Conservation (phyloP, 208 protist species). For the Trypanosoma caninum region DNA sequence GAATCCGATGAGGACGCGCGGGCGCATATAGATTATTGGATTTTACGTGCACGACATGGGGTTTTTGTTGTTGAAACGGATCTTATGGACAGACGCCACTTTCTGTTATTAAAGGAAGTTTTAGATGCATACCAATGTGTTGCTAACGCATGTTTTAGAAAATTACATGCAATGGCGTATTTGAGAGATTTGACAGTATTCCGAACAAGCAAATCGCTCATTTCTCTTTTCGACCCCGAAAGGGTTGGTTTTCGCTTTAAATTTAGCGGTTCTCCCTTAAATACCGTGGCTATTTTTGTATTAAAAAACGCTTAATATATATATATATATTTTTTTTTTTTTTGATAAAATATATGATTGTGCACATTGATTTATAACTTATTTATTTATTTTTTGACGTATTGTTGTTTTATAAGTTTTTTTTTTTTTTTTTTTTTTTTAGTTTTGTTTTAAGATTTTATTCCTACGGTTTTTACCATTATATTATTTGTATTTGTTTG, state of each 20-base stretch:
- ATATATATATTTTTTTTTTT: slow-evolving; percentile 1
- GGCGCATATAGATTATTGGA: slow-evolving; percentile 22
- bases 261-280: slow-evolving; percentile 65
- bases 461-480: not conserved
- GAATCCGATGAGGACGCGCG: slow-evolving; percentile 23
- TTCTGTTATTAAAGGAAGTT: slow-evolving; percentile 31
- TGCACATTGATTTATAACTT: not conserved
- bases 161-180: slow-evolving; percentile 37
- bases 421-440: slow-evolving; percentile 11
- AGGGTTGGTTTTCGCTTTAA: slow-evolving; percentile 54
- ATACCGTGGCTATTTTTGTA: slow-evolving; percentile 49
- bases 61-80: slow-evolving; percentile 70
- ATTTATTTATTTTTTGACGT: slow-evolving; percentile 1
- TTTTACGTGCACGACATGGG: slow-evolving; percentile 22
- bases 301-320: not conserved
- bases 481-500: not conserved
- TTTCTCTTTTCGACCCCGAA: slow-evolving; percentile 22
- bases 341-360: slow-evolving; percentile 4
- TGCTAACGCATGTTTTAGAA: slow-evolving; percentile 43
- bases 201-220: slow-evolving; percentile 45
- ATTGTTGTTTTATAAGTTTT: slow-evolving; percentile 7
- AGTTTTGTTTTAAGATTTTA: slow-evolving; percentile 12
- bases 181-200: slow-evolving; percentile 25
- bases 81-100: slow-evolving; percentile 60
- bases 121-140: slow-evolving; percentile 46